Evolutionary conservation across 345 rosid species (phyloP), one percentile per base, ranked within the genome.

Genomic region (Ailanthus altissimus): DNA sequence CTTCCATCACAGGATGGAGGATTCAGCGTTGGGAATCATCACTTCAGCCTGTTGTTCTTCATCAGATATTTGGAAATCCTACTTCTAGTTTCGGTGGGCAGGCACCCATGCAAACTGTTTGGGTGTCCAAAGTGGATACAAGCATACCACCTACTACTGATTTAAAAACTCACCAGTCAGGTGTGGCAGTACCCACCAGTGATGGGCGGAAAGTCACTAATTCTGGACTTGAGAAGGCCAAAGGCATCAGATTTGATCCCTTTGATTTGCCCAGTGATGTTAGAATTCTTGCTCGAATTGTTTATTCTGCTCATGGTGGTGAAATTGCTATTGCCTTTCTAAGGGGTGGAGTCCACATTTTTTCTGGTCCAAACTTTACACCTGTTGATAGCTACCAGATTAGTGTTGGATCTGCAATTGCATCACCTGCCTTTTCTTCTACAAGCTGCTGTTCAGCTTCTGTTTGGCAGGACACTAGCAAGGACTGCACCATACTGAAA

Each of bases 1-100:
- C 98, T 89, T 92, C 98, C 73, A 96, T 96, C 75, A 96, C 97
- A 62, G 98, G 99, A 47, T 94, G 97, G 99, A 91, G 98, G 83
- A 94, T 96, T 81, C 99, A 96, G 81, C 98, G 98, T 53, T 96
- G 99, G 98, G 99, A 96, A 82, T 92, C 98, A 72, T 92, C 97
- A 78, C 89, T 96, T 74, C 97, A 96, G 88, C 96, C 92, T 75
- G 99, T 94, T 72, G 97, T 96, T 85, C 91, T 96, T 75, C 99
- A 94, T 88, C 98, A 87, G 73, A 96, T 96, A 80, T 96, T 96
- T 86, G 98, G 98, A 81, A 96, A 81, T 74, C 99, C 98, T 65
- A 88, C 95, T 80, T 90, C 98, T 14, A 87, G 89, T 89, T 93
- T 93, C 78, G 92, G 94, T 75, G 98, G 98, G 78, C 97, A 94